phyloP scores from a whole-genome alignment of 148 eudicot species.

The Vaccinium macrocarpon region DNA sequence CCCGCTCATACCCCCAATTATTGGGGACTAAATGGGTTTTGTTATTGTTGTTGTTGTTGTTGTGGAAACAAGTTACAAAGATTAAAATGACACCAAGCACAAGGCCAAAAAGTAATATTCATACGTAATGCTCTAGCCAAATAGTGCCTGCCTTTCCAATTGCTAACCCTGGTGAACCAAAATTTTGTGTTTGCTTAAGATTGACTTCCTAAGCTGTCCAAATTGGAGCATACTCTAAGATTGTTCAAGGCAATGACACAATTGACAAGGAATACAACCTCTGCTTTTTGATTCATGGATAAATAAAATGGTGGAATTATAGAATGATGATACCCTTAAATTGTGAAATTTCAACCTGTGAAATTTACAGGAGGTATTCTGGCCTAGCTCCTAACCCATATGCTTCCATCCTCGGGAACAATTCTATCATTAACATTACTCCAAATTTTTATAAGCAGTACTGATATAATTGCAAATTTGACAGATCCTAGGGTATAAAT shows the following conservation, averaged over 20 bases:
- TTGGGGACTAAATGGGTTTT: too few species aligned
- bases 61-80: too few species aligned
- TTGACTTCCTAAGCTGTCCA: neutral
- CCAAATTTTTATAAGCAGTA: too few species aligned
- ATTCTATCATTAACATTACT: neutral
- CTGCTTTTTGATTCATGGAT: neutral
- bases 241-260: neutral
- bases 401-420: neutral
- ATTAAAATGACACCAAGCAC: too few species aligned
- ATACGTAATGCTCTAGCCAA: neutral
- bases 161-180: neutral
- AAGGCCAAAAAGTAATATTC: too few species aligned
- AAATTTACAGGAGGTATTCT: neutral
- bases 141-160: neutral
- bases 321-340: neutral
- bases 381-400: constrained; percentile 4
- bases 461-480: neutral
- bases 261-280: neutral
- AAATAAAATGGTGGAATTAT: too few species aligned
- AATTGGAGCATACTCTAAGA: neutral
- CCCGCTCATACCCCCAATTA: too few species aligned
- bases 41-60: too few species aligned
- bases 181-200: neutral
- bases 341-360: neutral
- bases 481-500: neutral